Base-by-base conservation (phyloP, 495 filamentous ascomycete genomes). In the Penicillium salamii region DNA sequence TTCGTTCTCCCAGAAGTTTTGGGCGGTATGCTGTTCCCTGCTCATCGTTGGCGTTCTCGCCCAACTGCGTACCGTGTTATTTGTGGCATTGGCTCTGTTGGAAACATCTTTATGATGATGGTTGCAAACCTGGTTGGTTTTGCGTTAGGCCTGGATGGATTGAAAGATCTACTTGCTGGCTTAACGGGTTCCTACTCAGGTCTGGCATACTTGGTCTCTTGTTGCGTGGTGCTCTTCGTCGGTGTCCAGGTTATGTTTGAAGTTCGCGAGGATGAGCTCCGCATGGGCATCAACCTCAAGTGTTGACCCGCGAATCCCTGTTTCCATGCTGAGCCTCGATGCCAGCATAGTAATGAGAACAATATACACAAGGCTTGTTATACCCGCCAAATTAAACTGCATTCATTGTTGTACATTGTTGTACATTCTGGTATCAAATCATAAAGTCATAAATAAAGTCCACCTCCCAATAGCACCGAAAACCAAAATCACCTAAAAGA, bases 191-290 rank as follows among this genome's bases (percentile, higher is more conserved):
- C 86, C 32, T 88, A 81, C 57, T 81, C 82, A 29, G 92, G 88
- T 70, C 51, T 90, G 8, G 72, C 78, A 3, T 97, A 96, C 60
- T 63, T 97, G 40, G 61, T 79, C 3, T 72, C 76, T 0, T 87
- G 90, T 15, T 91, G 84, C 56, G 67, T 58, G 20, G 79, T 78
- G 33, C 60, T 97, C 11, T 99, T 96, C 62, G 84, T 91, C 3
- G 92, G 88, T 13, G 82, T 85, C 14, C 91, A 97, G 75, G 72
- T 96, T 51, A 99, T 97, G 93, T 96, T 97, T 76, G 95, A 99
- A 77, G 78, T 92, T 38, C 72, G 93, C 41, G 87, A 97, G 71
- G 77, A 76, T 53, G 93, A 99, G 76, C 72, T 78, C 58, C 78
- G 92, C 44, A 81, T 77, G 36, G 93, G 93, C 2, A 88, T 97